Conservation (phyloP, 2,329 filamentous ascomycete species). For the Dactylonectria estremocensis region DNA sequence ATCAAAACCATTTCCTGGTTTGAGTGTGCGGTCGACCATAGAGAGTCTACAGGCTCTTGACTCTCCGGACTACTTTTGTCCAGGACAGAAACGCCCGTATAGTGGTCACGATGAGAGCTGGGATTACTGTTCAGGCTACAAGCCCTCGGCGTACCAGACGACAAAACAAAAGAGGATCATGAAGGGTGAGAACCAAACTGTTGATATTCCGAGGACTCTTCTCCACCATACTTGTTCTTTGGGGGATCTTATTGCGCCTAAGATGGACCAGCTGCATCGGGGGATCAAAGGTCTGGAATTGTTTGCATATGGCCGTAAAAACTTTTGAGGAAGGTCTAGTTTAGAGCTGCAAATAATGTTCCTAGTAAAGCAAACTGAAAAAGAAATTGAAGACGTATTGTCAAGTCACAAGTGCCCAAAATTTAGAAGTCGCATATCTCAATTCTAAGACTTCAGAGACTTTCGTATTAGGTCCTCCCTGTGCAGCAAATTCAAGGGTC, state of each 20-base stretch:
- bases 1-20: slow-evolving; percentile 3
- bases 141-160: not conserved
- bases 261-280: not conserved
- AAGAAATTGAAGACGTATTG: no score
- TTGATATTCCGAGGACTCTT: not conserved
- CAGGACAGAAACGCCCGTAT: not conserved
- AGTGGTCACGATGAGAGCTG: no score
- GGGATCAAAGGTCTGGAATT: not conserved
- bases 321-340: no score
- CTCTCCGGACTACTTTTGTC: not conserved
- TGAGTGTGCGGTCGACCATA: not conserved
- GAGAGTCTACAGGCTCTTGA: not conserved
- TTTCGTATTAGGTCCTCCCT: no score
- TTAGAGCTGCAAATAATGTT: no score
- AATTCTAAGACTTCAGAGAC: no score
- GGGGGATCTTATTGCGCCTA: not conserved
- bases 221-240: not conserved
- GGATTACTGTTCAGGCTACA: not conserved
- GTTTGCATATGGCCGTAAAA: no score
- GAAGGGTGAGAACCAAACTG: not conserved
- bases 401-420: no score
- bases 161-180: not conserved
- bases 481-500: no score
- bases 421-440: no score
- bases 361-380: no score